phyloP scores from a whole-genome alignment of 2,329 filamentous ascomycete genomes.

The Alternaria sp. region DNA sequence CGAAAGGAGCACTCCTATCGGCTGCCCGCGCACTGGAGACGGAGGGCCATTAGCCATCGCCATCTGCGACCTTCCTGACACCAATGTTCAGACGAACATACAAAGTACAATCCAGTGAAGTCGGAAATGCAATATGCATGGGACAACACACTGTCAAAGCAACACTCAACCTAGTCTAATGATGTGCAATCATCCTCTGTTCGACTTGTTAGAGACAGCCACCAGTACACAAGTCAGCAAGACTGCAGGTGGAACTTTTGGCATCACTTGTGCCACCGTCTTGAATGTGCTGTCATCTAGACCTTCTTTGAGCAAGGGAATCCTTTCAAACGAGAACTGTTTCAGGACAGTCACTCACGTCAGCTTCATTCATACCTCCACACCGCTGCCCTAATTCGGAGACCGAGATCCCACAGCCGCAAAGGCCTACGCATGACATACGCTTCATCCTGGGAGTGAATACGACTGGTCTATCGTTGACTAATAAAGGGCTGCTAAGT shows the following conservation, averaged over 20 bases:
- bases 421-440: not conserved
- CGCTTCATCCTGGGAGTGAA: not conserved
- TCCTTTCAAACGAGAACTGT: not conserved
- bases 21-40: not conserved
- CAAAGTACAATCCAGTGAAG: not conserved
- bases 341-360: not conserved
- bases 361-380: conserved; percentile 2
- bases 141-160: not conserved
- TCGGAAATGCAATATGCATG: not conserved
- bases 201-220: not conserved
- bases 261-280: not conserved
- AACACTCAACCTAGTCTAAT: not conserved
- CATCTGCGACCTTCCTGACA: not conserved
- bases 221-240: not conserved
- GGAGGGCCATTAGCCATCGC: not conserved
- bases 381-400: not conserved
- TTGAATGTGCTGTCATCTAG: not conserved
- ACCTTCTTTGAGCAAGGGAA: not conserved
- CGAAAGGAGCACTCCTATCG: not conserved
- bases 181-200: not conserved
- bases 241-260: not conserved
- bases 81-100: not conserved
- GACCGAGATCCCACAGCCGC: not conserved
- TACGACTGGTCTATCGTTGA: not conserved
- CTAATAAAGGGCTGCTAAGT: not conserved